phyloP scores from a whole-genome alignment of 2,329 filamentous ascomycete species.

The Biscogniauxia marginata region DNA sequence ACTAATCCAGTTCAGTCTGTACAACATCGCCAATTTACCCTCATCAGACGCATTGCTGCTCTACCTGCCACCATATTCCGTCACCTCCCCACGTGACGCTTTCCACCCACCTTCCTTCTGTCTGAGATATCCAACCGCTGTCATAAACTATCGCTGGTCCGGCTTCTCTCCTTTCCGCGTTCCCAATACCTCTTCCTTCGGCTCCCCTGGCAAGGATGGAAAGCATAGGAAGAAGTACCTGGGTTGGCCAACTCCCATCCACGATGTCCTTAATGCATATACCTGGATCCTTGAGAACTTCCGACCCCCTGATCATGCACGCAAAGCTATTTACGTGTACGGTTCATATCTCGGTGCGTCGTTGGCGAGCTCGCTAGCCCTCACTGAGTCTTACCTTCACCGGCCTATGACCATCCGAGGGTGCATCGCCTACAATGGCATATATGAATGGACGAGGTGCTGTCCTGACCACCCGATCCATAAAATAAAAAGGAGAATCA shows the following conservation, averaged over 20 bases:
- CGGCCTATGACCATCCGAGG: conserved; percentile 49
- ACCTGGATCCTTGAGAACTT: conserved; percentile 50
- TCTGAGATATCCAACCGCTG: conserved; percentile 45
- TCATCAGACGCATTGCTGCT: conserved; percentile 48
- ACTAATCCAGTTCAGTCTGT: conserved; percentile 41
- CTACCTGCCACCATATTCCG: conserved; percentile 52
- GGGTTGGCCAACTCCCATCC: conserved; percentile 56
- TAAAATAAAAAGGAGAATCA: conserved; percentile 4
- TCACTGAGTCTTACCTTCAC: conserved; percentile 52
- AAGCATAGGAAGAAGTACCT: conserved; percentile 24
- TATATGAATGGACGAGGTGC: conserved; percentile 65
- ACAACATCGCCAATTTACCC: conserved; percentile 42
- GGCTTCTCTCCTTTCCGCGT: conserved; percentile 20
- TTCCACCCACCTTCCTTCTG: conserved; percentile 42
- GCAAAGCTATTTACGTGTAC: conserved; percentile 49
- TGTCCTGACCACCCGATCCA: conserved; percentile 52
- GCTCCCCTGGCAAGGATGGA: background rate
- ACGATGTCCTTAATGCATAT: conserved; percentile 56
- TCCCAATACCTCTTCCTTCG: conserved; percentile 6
- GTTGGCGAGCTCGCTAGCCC: conserved; percentile 54
- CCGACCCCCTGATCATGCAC: conserved; percentile 32
- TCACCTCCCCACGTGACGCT: conserved; percentile 23
- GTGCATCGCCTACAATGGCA: conserved; percentile 55
- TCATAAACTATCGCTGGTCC: conserved; percentile 61
- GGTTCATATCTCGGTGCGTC: conserved; percentile 58